phyloP scores from a whole-genome alignment of 371 early-diverging fungal species.

The Mortierella sp. region DNA sequence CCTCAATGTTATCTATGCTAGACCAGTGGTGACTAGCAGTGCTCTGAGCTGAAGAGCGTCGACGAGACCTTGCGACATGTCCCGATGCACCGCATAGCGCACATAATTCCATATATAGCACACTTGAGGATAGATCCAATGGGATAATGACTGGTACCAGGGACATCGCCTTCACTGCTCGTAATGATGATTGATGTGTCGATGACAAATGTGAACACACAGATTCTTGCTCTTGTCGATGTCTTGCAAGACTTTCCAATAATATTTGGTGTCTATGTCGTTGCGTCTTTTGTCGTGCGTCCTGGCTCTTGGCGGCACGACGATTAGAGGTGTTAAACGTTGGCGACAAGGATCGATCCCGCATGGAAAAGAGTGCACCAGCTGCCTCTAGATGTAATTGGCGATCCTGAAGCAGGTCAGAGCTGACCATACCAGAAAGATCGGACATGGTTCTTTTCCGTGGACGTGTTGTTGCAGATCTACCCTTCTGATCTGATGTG shows the following conservation, averaged over 20 bases:
- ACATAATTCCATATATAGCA: conserved; percentile 14
- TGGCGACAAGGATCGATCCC: conserved; percentile 23
- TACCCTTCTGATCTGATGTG: conserved; percentile 7
- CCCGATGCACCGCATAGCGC: conserved; percentile 31
- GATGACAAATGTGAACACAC: neutral
- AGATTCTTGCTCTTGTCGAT: conserved; percentile 19
- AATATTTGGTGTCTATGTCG: conserved; percentile 11
- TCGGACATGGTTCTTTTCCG: conserved; percentile 50
- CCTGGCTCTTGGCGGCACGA: conserved; percentile 4
- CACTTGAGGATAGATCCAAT: neutral
- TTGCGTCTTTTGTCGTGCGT: neutral
- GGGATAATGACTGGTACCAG: conserved; percentile 10
- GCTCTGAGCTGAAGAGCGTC: conserved; percentile 2
- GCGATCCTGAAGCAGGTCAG: conserved; percentile 20
- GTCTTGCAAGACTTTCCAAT: conserved; percentile 32
- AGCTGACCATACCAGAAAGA: conserved; percentile 45
- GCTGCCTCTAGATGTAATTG: conserved; percentile 51
- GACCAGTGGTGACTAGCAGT: conserved; percentile 4
- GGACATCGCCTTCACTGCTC: conserved; percentile 14
- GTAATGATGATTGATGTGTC: conserved; percentile 8
- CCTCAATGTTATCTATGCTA: neutral
- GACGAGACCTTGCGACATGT: neutral
- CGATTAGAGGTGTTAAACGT: neutral
- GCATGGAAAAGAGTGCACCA: conserved; percentile 49
- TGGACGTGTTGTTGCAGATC: conserved; percentile 18